These are phyloP conservation scores for Neonectria hederae DNA, from an alignment of 2,329 filamentous ascomycete genomes.

Conservation along the genomic window DNA sequence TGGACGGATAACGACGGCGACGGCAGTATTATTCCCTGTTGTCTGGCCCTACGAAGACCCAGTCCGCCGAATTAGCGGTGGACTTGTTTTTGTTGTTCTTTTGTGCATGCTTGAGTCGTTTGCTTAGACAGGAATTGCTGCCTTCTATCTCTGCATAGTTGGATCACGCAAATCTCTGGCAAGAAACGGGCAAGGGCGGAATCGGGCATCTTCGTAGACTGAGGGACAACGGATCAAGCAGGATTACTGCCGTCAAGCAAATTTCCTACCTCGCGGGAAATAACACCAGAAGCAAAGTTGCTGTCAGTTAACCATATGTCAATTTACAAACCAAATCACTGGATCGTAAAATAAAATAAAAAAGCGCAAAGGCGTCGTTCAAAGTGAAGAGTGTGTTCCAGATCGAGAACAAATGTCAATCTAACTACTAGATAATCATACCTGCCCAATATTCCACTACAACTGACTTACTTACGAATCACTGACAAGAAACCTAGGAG, in stretches of 20 bases:
- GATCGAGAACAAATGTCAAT: background rate
- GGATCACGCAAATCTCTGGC: background rate
- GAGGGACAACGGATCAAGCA: constrained; percentile 70
- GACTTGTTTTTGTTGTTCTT: constrained; percentile 17
- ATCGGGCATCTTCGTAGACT: constrained; percentile 53
- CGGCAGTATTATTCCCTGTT: constrained; percentile 74
- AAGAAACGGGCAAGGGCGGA: constrained; percentile 11
- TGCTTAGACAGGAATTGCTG: background rate
- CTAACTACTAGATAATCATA: constrained; percentile 18
- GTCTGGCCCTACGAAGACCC: constrained; percentile 64
- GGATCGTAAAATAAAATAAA: constrained; percentile 20
- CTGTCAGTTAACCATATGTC: constrained; percentile 30
- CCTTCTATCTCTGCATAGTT: background rate
- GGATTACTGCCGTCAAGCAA: constrained; percentile 65
- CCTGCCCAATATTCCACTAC: constrained; percentile 21
- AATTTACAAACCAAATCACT: constrained; percentile 29
- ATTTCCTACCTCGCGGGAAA: constrained; percentile 53
- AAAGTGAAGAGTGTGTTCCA: constrained; percentile 11
- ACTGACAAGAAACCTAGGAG: constrained; percentile 31
- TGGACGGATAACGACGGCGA: constrained; percentile 68
- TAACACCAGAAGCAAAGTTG: constrained; percentile 30
- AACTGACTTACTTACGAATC: constrained; percentile 29
- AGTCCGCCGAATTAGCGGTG: constrained; percentile 13
- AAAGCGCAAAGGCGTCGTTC: background rate
- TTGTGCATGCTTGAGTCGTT: constrained; percentile 16